Percentiles rank a stretch among this genome's conserved stretches.
Evolutionary conservation across 225 moss, liverwort and hornwort genomes (phyloP).

Genomic region (Physcomitrellopsis africana): DNA sequence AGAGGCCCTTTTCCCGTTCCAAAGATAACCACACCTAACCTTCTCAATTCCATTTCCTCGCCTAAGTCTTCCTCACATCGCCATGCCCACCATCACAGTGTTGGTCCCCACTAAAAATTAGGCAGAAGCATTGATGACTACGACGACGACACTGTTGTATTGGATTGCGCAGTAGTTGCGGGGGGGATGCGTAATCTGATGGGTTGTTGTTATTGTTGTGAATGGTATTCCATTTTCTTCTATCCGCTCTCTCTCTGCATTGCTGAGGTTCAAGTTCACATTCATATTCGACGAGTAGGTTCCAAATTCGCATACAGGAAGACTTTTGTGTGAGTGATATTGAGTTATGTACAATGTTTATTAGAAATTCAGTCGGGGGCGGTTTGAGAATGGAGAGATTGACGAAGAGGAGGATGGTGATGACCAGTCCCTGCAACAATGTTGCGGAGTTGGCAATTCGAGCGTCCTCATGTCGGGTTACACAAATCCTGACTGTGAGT

Average conservation of each 20-base stretch:
- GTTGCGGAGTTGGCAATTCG: background rate
- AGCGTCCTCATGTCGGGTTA: constrained; percentile 1
- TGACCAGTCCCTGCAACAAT: background rate
- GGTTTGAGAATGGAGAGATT: constrained; percentile 40
- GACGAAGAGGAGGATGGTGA: constrained; percentile 31
- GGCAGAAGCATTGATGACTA: too few relatives aligned
- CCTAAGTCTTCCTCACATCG: too few relatives aligned
- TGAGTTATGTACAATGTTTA: background rate
- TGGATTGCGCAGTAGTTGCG: constrained; percentile 2
- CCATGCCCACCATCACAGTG: too few relatives aligned
- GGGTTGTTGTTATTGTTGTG: background rate
- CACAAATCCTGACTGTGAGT: background rate
- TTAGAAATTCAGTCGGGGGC: background rate
- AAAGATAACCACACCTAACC: too few relatives aligned
- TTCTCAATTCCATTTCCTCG: too few relatives aligned
- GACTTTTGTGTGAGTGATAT: background rate
- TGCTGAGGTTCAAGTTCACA: too few relatives aligned
- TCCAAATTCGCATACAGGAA: too few relatives aligned
- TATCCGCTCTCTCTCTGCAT: background rate
- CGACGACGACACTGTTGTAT: too few relatives aligned
- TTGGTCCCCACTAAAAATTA: too few relatives aligned
- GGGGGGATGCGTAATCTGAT: background rate
- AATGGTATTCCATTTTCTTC: too few relatives aligned
- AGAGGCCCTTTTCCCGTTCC: too few relatives aligned
- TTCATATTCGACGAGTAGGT: too few relatives aligned